A percentile compares a stretch with the other conserved stretches of the same genome.
Evolutionary conservation across 2,329 filamentous ascomycete species (phyloP).

Genomic region (Aspergillus ruber): DNA sequence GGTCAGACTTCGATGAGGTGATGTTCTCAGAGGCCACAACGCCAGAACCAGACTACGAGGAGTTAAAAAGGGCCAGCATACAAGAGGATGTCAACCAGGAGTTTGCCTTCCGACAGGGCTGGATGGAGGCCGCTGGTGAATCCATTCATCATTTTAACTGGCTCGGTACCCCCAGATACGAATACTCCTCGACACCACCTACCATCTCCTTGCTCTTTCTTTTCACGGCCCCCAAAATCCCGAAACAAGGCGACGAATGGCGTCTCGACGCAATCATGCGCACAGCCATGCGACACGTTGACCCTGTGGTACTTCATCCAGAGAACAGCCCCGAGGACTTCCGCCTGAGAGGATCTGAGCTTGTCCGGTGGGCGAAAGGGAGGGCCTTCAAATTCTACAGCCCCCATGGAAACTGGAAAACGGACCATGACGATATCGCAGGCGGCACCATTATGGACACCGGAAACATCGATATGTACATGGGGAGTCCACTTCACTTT

Average conservation of each 20-base stretch:
- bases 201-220: conserved; percentile 18
- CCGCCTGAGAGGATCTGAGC: conserved; percentile 1
- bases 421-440: not conserved
- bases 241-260: not conserved
- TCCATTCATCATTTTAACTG: conserved; percentile 22
- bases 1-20: not conserved
- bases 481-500: not conserved
- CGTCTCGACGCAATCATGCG: conserved; percentile 10
- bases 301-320: conserved; percentile 15
- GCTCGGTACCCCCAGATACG: conserved; percentile 8
- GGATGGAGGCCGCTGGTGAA: not conserved
- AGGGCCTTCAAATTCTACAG: conserved; percentile 16
- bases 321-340: conserved; percentile 1
- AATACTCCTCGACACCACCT: conserved; percentile 13
- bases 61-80: conserved; percentile 1
- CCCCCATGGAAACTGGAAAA: conserved; percentile 16
- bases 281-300: conserved; percentile 12
- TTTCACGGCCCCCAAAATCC: conserved; percentile 9
- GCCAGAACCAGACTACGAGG: not conserved
- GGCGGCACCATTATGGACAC: conserved; percentile 7
- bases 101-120: not conserved
- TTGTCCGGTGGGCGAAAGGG: conserved; percentile 9
- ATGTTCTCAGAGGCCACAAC: no score
- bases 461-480: conserved; percentile 2
- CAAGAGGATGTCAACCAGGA: not conserved